These are phyloP conservation scores for Pisolithus tinctorius DNA, from an alignment of 768 basidiomycete species.

Conservation along the genomic window DNA sequence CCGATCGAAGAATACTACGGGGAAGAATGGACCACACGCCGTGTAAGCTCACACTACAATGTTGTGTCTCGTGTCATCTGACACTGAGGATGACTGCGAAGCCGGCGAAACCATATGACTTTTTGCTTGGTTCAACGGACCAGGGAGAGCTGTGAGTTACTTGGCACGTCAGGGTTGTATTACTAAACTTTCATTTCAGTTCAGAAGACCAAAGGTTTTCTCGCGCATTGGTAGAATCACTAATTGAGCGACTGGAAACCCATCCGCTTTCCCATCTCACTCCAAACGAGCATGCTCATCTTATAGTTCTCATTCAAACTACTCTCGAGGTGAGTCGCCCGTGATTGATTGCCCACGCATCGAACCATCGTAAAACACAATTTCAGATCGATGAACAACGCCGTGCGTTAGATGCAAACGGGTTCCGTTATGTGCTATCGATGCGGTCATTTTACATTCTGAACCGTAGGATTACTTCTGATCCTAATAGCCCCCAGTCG, in stretches of 20 bases:
- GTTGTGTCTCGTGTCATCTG: background rate
- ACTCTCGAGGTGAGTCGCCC: slow-evolving; percentile 66
- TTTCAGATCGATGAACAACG: slow-evolving; percentile 81
- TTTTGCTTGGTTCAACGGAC: slow-evolving; percentile 46
- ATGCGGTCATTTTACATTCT: slow-evolving; percentile 89
- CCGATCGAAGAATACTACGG: slow-evolving; percentile 42
- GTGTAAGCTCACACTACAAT: slow-evolving; percentile 10
- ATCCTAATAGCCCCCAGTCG: slow-evolving; percentile 40
- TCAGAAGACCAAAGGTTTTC: slow-evolving; percentile 54
- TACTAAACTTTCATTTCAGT: slow-evolving; percentile 23
- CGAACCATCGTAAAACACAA: slow-evolving; percentile 1
- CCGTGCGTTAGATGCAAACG: slow-evolving; percentile 87
- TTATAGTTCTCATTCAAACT: slow-evolving; percentile 80
- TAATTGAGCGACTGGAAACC: slow-evolving; percentile 61
- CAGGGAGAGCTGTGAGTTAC: slow-evolving; percentile 39
- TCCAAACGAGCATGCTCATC: slow-evolving; percentile 73
- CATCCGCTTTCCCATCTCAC: slow-evolving; percentile 65
- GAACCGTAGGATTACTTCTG: slow-evolving; percentile 54
- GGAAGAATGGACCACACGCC: slow-evolving; percentile 8
- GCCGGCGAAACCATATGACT: slow-evolving; percentile 35
- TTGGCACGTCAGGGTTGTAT: background rate
- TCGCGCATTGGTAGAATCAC: slow-evolving; percentile 47
- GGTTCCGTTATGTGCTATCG: slow-evolving; percentile 86
- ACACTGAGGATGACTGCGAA: slow-evolving; percentile 9
- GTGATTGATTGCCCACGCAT: background rate